Evolutionary conservation across 208 protist species (phyloP).

Genomic region (Crithidia bombi): DNA sequence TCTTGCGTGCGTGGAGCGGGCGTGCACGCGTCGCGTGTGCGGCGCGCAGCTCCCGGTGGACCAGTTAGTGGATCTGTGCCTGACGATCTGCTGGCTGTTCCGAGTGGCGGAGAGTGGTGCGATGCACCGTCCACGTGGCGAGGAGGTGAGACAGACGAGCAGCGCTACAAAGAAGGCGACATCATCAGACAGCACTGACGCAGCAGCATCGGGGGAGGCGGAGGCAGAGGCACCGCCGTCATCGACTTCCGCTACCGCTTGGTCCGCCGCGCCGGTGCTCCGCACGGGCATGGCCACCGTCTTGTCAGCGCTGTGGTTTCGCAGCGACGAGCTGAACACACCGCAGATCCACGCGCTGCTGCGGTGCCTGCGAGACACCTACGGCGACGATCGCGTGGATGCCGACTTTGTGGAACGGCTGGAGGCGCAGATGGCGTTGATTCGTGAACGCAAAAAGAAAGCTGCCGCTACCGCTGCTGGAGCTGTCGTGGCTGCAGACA

Average conservation of each 20-base stretch:
- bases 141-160: not conserved
- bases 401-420: constrained; percentile 76
- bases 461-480: not conserved
- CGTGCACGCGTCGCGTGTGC: constrained; percentile 49
- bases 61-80: constrained; percentile 52
- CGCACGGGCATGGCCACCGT: constrained; percentile 41
- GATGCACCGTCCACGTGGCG: constrained; percentile 15
- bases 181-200: not conserved
- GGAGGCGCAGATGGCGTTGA: constrained; percentile 35
- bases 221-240: not conserved
- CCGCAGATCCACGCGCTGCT: constrained; percentile 61
- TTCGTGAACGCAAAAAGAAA: constrained; percentile 9
- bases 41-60: constrained; percentile 31
- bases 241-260: not conserved
- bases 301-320: constrained; percentile 72
- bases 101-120: not conserved
- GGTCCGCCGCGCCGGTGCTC: not conserved
- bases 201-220: not conserved
- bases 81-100: constrained; percentile 62
- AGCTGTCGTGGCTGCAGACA: not conserved
- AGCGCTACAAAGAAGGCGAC: not conserved
- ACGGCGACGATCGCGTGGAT: constrained; percentile 56
- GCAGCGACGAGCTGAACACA: constrained; percentile 60
- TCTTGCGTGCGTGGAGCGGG: constrained; percentile 44
- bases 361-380: constrained; percentile 67